Percentiles rank a stretch among this genome's conserved stretches.
These are phyloP conservation scores for Solanum ossicruentum DNA, from an alignment of 257 asterid species.

Conservation along the genomic window DNA sequence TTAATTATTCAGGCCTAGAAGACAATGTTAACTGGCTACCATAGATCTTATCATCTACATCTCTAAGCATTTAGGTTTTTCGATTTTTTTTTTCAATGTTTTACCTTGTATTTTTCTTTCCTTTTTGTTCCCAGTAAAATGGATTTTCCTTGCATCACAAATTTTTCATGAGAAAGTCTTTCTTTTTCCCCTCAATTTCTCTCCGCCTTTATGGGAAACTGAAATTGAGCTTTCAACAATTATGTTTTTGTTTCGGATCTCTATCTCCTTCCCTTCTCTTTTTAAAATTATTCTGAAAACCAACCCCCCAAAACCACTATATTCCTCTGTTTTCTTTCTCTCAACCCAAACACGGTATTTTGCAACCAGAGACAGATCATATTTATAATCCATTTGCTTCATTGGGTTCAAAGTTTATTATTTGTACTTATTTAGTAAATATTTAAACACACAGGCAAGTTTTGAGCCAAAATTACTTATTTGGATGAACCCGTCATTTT, in stretches of 20 bases:
- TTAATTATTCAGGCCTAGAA: neutral
- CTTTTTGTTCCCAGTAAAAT: neutral
- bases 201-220: neutral
- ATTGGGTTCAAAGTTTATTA: neutral
- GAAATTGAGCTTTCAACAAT: neutral
- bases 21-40: neutral
- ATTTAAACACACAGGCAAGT: neutral
- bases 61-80: neutral
- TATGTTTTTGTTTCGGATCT: neutral
- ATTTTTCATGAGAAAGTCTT: neutral
- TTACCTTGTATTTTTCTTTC: neutral
- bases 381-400: neutral
- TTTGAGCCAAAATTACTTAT: neutral
- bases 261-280: neutral
- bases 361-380: neutral
- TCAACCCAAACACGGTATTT: neutral
- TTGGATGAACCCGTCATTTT: neutral
- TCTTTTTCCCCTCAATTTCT: neutral
- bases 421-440: neutral
- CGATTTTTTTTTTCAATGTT: neutral
- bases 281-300: neutral
- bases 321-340: neutral
- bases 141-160: neutral
- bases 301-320: neutral
- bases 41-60: neutral